A percentile compares a stretch with the other conserved stretches of the same genome.
phyloP scores from a whole-genome alignment of 805 yeast genomes.

The Candida loeiensis region DNA sequence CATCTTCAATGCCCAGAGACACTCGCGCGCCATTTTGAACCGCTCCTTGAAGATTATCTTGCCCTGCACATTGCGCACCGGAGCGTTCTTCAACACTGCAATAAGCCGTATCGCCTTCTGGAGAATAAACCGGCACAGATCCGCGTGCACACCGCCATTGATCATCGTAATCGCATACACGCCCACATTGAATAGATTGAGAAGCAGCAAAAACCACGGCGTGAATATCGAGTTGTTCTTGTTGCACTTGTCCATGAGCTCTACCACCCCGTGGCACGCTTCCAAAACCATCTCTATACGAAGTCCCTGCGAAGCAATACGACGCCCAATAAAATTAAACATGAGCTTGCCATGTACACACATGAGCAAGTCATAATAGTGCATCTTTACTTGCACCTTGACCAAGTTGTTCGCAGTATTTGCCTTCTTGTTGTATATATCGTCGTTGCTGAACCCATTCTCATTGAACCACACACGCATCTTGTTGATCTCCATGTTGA shows the following conservation, averaged over 20 bases:
- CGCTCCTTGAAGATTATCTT: constrained; percentile 29
- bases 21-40: constrained; percentile 54
- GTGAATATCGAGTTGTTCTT: constrained; percentile 27
- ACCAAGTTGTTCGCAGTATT: constrained; percentile 17
- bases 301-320: constrained; percentile 28
- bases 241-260: constrained; percentile 26
- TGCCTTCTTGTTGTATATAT: constrained; percentile 11
- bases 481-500: constrained; percentile 28
- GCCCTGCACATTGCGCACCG: constrained; percentile 30
- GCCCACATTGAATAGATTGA: constrained; percentile 44
- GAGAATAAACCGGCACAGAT: constrained; percentile 22
- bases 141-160: constrained; percentile 36
- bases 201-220: constrained; percentile 54
- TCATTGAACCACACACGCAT: constrained; percentile 31
- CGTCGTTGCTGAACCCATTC: constrained; percentile 32
- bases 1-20: constrained; percentile 60
- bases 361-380: constrained; percentile 35
- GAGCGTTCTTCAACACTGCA: constrained; percentile 22
- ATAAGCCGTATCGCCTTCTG: constrained; percentile 24
- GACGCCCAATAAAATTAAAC: constrained; percentile 32
- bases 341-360: constrained; percentile 34
- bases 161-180: constrained; percentile 39
- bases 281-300: constrained; percentile 28
- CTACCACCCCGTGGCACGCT: constrained; percentile 29
- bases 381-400: constrained; percentile 36